These are phyloP conservation scores for Wakefieldia striispora DNA, from an alignment of 768 basidiomycete genomes.

Conservation along the genomic window DNA sequence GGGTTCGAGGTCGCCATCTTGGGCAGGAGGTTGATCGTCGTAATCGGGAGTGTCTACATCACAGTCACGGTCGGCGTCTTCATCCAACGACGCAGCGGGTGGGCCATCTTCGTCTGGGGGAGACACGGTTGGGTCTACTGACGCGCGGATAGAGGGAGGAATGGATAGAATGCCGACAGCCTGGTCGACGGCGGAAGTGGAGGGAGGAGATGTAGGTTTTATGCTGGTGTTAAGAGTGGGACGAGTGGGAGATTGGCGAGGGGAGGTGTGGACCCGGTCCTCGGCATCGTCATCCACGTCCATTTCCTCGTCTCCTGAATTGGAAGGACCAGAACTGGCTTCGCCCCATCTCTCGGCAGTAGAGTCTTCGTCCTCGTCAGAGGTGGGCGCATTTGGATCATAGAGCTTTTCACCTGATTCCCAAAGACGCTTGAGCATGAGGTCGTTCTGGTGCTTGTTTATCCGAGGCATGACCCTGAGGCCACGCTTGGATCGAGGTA, in stretches of 20 bases:
- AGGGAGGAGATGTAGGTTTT: constrained; percentile 5
- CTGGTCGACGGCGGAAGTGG: constrained; percentile 18
- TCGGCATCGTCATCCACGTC: constrained; percentile 33
- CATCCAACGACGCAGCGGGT: constrained; percentile 21
- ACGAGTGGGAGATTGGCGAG: constrained; percentile 22
- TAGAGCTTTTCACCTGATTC: constrained; percentile 16
- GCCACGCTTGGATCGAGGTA: constrained; percentile 20
- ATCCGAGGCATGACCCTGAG: background rate
- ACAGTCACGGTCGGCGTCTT: constrained; percentile 26
- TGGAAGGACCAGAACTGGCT: background rate
- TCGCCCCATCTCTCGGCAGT: background rate
- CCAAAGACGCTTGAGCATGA: constrained; percentile 11
- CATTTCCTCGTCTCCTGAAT: constrained; percentile 24
- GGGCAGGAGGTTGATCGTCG: constrained; percentile 19
- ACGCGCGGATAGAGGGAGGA: constrained; percentile 19
- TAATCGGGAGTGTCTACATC: constrained; percentile 22
- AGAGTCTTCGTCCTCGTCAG: constrained; percentile 20
- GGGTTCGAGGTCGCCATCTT: constrained; percentile 15
- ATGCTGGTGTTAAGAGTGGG: constrained; percentile 17
- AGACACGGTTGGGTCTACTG: constrained; percentile 19
- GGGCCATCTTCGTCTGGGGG: constrained; percentile 15
- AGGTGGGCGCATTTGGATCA: constrained; percentile 18
- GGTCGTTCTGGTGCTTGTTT: background rate
- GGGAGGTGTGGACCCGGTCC: constrained; percentile 15
- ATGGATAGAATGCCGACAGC: constrained; percentile 18